Percentiles rank a stretch among this genome's conserved stretches.
Evolutionary conservation across 495 filamentous ascomycete species (phyloP).

Genomic region (Astrothelium macrocarpum): DNA sequence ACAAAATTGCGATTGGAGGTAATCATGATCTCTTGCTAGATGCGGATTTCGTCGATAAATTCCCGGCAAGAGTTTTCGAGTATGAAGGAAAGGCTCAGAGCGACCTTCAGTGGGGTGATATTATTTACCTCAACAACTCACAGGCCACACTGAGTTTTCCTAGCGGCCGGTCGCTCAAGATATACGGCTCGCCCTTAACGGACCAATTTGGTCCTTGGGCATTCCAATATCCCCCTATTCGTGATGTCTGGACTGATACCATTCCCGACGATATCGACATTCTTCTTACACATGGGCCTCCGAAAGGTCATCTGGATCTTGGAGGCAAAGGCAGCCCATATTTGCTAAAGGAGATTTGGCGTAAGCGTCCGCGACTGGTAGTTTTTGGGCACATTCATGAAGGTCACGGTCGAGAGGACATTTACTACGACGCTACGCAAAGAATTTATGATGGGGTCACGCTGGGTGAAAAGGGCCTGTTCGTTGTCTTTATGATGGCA

Average conservation of each 20-base stretch:
- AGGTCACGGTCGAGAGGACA: slow-evolving; percentile 10
- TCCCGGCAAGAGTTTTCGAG: not conserved
- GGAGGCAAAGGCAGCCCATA: not conserved
- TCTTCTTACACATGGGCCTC: slow-evolving; percentile 15
- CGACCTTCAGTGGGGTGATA: slow-evolving; percentile 26
- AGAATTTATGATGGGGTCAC: too few species aligned
- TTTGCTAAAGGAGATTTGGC: not conserved
- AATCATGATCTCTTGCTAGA: slow-evolving; percentile 78
- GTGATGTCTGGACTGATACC: slow-evolving; percentile 24
- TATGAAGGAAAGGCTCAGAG: not conserved
- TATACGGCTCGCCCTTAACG: slow-evolving; percentile 44
- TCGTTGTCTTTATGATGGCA: too few species aligned
- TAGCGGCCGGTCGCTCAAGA: slow-evolving; percentile 41
- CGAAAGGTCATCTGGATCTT: slow-evolving; percentile 7
- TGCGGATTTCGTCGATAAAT: slow-evolving; percentile 10
- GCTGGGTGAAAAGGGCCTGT: too few species aligned
- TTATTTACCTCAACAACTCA: slow-evolving; percentile 45
- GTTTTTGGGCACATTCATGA: not conserved
- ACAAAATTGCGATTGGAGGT: slow-evolving; percentile 69
- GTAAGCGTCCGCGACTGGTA: not conserved
- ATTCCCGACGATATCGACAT: not conserved
- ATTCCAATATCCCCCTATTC: slow-evolving; percentile 1
- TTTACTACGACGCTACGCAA: too few species aligned
- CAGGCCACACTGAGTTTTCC: slow-evolving; percentile 39
- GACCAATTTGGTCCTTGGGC: not conserved